phyloP scores from a whole-genome alignment of 805 yeast species.

The Brettanomyces nanus region DNA sequence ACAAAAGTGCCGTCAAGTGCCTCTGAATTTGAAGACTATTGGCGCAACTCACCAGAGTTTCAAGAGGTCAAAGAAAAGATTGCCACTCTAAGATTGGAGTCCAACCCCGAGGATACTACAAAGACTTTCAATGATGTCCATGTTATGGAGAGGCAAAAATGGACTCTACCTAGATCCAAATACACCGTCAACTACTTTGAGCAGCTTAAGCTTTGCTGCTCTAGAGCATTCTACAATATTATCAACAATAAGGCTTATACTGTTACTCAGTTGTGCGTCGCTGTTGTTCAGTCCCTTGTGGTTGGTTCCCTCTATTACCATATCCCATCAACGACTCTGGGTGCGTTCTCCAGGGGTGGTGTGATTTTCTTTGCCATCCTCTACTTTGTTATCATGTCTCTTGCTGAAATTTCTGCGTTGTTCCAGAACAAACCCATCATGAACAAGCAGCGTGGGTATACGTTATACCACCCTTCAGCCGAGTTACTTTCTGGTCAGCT shows the following conservation, averaged over 20 bases:
- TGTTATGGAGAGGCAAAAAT: conserved; percentile 29
- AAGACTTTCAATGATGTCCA: conserved; percentile 24
- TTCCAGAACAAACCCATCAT: conserved; percentile 56
- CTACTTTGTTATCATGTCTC: conserved; percentile 50
- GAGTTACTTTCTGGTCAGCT: conserved; percentile 51
- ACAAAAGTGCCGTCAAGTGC: conserved; percentile 47
- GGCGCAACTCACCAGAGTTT: conserved; percentile 51
- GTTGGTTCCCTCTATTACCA: conserved; percentile 41
- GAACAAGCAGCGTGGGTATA: conserved; percentile 55
- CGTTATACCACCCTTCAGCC: conserved; percentile 60
- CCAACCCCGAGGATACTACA: conserved; percentile 27
- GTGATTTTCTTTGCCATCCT: conserved; percentile 51
- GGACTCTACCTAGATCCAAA: conserved; percentile 29
- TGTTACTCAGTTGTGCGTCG: conserved; percentile 38
- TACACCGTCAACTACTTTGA: conserved; percentile 35
- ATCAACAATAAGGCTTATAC: conserved; percentile 52
- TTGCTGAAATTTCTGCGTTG: conserved; percentile 53
- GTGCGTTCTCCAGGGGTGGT: conserved; percentile 47
- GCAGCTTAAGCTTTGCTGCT: conserved; percentile 44
- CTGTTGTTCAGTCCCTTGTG: conserved; percentile 46
- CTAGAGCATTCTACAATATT: conserved; percentile 46
- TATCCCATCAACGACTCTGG: conserved; percentile 11
- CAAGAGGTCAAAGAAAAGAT: conserved; percentile 28
- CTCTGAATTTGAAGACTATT: conserved; percentile 46
- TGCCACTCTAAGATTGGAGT: conserved; percentile 27